These are phyloP conservation scores for Cudoniella acicularis DNA, from an alignment of 495 filamentous ascomycete genomes.

Conservation along the genomic window DNA sequence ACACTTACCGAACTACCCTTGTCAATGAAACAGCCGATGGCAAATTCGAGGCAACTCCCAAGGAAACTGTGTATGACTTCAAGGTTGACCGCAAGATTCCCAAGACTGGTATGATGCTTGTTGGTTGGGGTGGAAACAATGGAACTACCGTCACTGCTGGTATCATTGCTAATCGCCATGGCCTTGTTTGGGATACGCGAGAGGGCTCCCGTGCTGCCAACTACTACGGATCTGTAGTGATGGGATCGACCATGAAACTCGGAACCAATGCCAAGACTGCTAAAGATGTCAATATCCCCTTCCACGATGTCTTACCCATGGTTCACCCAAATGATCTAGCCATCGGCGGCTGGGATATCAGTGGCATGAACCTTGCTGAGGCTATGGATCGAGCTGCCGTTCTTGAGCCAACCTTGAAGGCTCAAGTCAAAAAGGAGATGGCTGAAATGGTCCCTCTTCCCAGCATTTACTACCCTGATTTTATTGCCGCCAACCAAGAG, in stretches of 20 bases:
- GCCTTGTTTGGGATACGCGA: conserved; percentile 87
- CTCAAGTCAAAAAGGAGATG: conserved; percentile 89
- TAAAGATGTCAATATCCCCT: conserved; percentile 93
- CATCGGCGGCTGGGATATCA: conserved; percentile 98
- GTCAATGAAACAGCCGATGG: conserved; percentile 69
- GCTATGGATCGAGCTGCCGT: conserved; percentile 96
- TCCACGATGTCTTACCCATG: conserved; percentile 93
- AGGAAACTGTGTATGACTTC: conserved; percentile 92
- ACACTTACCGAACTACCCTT: conserved; percentile 91
- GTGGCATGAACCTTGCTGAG: conserved; percentile 76
- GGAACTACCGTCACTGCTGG: conserved; percentile 95
- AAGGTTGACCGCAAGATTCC: conserved; percentile 91
- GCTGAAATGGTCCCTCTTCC: conserved; percentile 82
- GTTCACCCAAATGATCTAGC: conserved; percentile 94
- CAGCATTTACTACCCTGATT: conserved; percentile 97
- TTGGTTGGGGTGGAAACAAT: conserved; percentile 98
- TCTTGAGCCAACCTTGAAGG: conserved; percentile 88
- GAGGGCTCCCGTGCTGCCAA: conserved; percentile 82
- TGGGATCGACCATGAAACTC: conserved; percentile 95
- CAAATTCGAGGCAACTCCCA: conserved; percentile 78
- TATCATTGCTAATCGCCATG: conserved; percentile 90
- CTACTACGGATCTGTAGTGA: conserved; percentile 96
- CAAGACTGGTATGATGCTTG: conserved; percentile 95
- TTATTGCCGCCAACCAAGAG: conserved; percentile 98
- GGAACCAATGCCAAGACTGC: conserved; percentile 80